Evolutionary conservation across 169 alveolate species (phyloP), one percentile per base, ranked within the genome.

Genomic region (Toxoplasma gondii): DNA sequence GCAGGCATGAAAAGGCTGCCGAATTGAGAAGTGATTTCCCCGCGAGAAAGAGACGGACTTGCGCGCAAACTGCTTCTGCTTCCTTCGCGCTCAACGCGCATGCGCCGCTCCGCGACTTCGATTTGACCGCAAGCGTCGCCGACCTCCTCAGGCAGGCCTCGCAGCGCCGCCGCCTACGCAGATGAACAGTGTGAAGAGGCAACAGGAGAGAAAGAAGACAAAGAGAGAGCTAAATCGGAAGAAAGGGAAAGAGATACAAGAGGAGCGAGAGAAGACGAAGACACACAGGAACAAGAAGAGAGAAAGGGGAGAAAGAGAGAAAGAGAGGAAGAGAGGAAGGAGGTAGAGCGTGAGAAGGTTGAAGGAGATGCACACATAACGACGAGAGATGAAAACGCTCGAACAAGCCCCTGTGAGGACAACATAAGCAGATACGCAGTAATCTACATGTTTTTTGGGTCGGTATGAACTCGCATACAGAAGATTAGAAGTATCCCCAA

Each of bases 91-190:
- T 7, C 74, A 22, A 88, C 24, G 41, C 86, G 92, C 38, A 88
- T 88, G 17, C 92, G 82, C 43, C 92, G 92, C 69, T 54, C 92
- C 64, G 84, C 92, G 10, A 88, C 86, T 19, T 36, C 92, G 64
- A 88, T 88, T 64, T 88, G 82, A 16, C 92, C 92, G 54, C 5
- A 31, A 27, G 53, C 92, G 84, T 64, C 39, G 19, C 92, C 92
- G 22, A 67, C 24, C 43, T 88, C 92, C 39, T 70, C 81, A 1
- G 92, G 92, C 67, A 88, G 58, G 54, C 69, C 43, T 16, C 22
- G 36, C 41, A 54, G 70, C 36, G 92, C 54, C n/a, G 49, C 92
- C 53, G 41, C 92, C 92, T 49, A 64, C 82, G 36, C 82, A 87
- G 43, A 87, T 29, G 9, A 87, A 38, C 82, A 87, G 41, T 34